Evolutionary conservation across 1,284 basidiomycete species (phyloP).

Genomic region (Stereum hirsutum): DNA sequence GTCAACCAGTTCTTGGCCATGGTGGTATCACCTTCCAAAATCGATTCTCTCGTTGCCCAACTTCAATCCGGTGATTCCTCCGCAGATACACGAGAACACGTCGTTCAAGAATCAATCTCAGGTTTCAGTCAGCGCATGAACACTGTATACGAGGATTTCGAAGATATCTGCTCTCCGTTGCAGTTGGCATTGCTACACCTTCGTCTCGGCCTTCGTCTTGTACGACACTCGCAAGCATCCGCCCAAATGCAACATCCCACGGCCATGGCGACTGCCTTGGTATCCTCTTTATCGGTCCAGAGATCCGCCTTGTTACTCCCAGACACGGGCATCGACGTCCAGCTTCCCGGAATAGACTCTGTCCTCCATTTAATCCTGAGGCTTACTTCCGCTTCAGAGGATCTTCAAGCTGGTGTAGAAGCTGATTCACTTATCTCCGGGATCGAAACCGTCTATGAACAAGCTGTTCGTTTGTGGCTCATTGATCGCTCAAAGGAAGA

Average conservation of each 20-base stretch:
- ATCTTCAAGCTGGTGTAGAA: conserved; percentile 28
- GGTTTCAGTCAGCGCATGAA: conserved; percentile 56
- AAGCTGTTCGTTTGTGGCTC: conserved; percentile 74
- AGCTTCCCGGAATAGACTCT: conserved; percentile 5
- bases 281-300: conserved; percentile 44
- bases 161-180: conserved; percentile 66
- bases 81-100: conserved; percentile 41
- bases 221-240: conserved; percentile 22
- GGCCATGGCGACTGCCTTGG: conserved; percentile 25
- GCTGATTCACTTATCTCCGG: conserved; percentile 18
- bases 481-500: conserved; percentile 69
- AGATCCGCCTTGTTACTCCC: conserved; percentile 29
- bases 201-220: conserved; percentile 68
- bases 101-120: conserved; percentile 57
- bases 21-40: conserved; percentile 37
- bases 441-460: conserved; percentile 57
- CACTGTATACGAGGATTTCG: conserved; percentile 48
- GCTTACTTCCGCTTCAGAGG: conserved; percentile 40
- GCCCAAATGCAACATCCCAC: conserved; percentile 2
- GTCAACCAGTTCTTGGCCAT: conserved; percentile 62
- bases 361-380: conserved; percentile 36
- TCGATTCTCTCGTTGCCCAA: conserved; percentile 28
- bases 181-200: conserved; percentile 58
- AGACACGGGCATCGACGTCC: neutral
- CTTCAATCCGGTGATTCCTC: conserved; percentile 26